phyloP scores from a whole-genome alignment of 257 asterid genomes.

The Rhazya stricta region DNA sequence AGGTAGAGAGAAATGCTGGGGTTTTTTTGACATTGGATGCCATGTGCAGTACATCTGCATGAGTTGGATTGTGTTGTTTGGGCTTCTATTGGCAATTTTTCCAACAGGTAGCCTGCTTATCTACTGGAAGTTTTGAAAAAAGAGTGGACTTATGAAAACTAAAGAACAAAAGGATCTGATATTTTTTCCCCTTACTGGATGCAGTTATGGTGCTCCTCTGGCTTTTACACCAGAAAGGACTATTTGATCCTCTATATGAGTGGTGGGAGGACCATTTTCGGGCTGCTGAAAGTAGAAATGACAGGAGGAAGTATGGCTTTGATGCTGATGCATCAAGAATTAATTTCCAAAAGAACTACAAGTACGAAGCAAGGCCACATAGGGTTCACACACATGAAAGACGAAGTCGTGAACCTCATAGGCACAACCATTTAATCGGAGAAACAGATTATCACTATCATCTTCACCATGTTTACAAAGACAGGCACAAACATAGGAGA shows the following conservation, averaged over 20 bases:
- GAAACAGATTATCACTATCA: conserved; percentile 50
- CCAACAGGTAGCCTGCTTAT: conserved; percentile 60
- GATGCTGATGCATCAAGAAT: conserved; percentile 27
- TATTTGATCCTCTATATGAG: conserved; percentile 82
- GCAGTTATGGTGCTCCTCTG: conserved; percentile 69
- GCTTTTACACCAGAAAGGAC: conserved; percentile 83
- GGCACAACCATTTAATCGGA: conserved; percentile 30
- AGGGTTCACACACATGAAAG: conserved; percentile 38
- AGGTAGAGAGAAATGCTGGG: conserved; percentile 67
- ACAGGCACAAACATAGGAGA: conserved; percentile 55
- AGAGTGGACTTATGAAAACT: background rate
- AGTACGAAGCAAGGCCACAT: conserved; percentile 40
- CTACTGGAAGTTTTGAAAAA: conserved; percentile 1
- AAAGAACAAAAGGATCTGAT: conserved; percentile 4
- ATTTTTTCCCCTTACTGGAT: conserved; percentile 5
- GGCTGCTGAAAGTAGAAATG: conserved; percentile 25
- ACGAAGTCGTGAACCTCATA: conserved; percentile 32
- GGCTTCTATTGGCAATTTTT: conserved; percentile 65
- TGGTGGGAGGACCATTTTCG: conserved; percentile 95
- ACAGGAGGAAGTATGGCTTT: conserved; percentile 23
- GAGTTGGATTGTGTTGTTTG: conserved; percentile 77
- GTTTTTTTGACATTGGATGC: conserved; percentile 85
- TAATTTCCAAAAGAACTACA: conserved; percentile 32
- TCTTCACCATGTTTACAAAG: conserved; percentile 72
- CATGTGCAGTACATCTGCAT: conserved; percentile 81